Evolutionary conservation across 2,329 filamentous ascomycete species (phyloP).

Genomic region (Colletotrichum simmondsii): DNA sequence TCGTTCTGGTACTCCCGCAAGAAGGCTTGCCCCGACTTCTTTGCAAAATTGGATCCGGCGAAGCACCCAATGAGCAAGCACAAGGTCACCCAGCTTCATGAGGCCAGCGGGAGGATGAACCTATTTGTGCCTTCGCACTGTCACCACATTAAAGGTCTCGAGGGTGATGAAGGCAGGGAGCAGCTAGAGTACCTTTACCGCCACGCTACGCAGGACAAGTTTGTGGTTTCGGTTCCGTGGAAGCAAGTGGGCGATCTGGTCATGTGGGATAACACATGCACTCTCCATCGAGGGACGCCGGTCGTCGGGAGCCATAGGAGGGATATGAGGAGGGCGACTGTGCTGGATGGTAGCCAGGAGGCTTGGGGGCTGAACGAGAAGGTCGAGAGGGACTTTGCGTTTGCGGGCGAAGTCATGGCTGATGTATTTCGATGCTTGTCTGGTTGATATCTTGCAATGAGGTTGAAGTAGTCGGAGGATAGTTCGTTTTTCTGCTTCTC

Average conservation of each 20-base stretch:
- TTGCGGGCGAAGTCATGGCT: conserved; percentile 1
- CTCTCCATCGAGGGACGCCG: conserved; percentile 62
- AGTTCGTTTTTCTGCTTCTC: background rate
- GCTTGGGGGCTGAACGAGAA: conserved; percentile 51
- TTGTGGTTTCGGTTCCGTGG: conserved; percentile 59
- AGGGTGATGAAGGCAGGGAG: conserved; percentile 45
- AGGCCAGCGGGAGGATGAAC: conserved; percentile 61
- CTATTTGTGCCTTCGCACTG: conserved; percentile 64
- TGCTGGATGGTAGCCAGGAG: conserved; percentile 55
- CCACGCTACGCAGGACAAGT: conserved; percentile 60
- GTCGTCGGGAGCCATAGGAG: conserved; percentile 60
- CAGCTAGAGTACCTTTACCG: conserved; percentile 54
- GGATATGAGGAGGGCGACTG: conserved; percentile 67
- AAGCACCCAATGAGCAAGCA: conserved; percentile 55
- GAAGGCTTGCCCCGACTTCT: conserved; percentile 59
- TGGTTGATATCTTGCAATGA: background rate
- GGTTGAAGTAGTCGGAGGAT: background rate
- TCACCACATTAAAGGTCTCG: conserved; percentile 61
- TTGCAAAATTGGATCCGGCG: conserved; percentile 55
- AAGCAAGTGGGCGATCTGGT: conserved; percentile 60
- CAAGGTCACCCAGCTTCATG: conserved; percentile 61
- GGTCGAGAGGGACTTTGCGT: conserved; percentile 23
- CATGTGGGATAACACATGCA: conserved; percentile 69
- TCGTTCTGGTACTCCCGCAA: conserved; percentile 64
- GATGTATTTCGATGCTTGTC: background rate